Conservation (phyloP, 2,329 filamentous ascomycete species). For the Fusarium fracticaudum region DNA sequence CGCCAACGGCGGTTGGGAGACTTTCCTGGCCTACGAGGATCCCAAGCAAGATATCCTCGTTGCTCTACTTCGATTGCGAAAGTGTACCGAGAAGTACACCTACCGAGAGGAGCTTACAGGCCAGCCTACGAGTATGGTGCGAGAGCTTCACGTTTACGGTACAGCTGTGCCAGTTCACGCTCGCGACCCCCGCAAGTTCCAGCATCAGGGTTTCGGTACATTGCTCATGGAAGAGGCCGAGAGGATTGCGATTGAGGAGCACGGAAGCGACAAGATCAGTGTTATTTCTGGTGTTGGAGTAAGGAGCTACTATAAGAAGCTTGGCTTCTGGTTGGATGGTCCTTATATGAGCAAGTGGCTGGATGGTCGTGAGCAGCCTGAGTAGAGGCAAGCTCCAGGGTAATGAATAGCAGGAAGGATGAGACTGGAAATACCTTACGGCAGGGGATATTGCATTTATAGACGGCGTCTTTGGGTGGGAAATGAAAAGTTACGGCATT, state of each 20-base stretch:
- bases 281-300: conserved; percentile 99
- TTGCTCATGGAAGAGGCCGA: conserved; percentile 98
- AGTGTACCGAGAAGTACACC: conserved; percentile 91
- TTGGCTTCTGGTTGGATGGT: conserved; percentile 94
- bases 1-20: conserved; percentile 98
- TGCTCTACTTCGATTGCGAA: conserved; percentile 85
- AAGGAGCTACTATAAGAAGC: conserved; percentile 90
- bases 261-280: conserved; percentile 92
- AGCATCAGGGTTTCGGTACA: conserved; percentile 97
- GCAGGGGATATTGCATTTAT: conserved; percentile 27
- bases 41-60: conserved; percentile 98
- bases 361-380: conserved; percentile 53
- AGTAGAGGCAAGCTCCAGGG: conserved; percentile 6
- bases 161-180: conserved; percentile 97
- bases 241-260: conserved; percentile 91
- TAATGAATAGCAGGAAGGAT: conserved; percentile 13
- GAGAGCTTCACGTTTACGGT: conserved; percentile 96
- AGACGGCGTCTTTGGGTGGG: conserved; percentile 32
- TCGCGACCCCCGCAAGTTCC: conserved; percentile 94
- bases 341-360: conserved; percentile 81
- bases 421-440: conserved; percentile 29
- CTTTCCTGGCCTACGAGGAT: conserved; percentile 96
- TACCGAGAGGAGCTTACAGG: conserved; percentile 87
- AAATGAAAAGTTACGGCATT: conserved; percentile 19
- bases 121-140: conserved; percentile 90